Evolutionary conservation across 768 basidiomycete genomes (phyloP), one percentile per base, ranked within the genome.

Genomic region (Cantharellus anzutake): DNA sequence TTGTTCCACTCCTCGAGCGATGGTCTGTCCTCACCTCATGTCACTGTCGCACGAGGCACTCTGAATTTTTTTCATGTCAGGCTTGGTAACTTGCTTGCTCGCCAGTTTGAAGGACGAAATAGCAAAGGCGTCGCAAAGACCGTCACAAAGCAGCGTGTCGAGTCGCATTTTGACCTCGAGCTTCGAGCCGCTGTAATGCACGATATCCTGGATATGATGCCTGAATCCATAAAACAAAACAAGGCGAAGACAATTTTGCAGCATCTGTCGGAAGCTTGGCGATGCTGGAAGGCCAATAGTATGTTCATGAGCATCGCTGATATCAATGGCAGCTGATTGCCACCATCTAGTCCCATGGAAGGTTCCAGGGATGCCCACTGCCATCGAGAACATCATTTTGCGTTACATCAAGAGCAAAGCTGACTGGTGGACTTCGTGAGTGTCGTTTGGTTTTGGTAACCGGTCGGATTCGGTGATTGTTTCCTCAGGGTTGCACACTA

Each of bases 171-270:
- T 66, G 96, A 99, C 70, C 77, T 99, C 41, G 96, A 99, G 69
- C 74, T 99, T 51, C 84, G 96, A 59, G 96, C 96, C 0, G 93
- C 96, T 53, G 94, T 99, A 66, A 98, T 99, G 96, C 94, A 97
- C 73, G 94, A 99, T 71, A 98, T 99, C 65, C 76, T 99, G 65
- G 94, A 98, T 74, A 97, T 98, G 94, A 97, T 98, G 94, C 96
- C 96, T 4, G 96, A 98, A 71, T 91, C 88, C 2, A 93, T 98
- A 75, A 93, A 93, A 73, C 91, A 93, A 72, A 99, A 98, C 74
- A 98, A 99, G 75, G 83, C 92, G n/a, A 99, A 99, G 76, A 98
- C 96, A 5, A 98, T 99, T 64, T 68, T 99, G 68, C 96, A 99
- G 70, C 96, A 98, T 70, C 73, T 98, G 65, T 96, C 93, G 2